Conservation (phyloP, 805 yeast species). For the Lipomyces chichibuensis region DNA sequence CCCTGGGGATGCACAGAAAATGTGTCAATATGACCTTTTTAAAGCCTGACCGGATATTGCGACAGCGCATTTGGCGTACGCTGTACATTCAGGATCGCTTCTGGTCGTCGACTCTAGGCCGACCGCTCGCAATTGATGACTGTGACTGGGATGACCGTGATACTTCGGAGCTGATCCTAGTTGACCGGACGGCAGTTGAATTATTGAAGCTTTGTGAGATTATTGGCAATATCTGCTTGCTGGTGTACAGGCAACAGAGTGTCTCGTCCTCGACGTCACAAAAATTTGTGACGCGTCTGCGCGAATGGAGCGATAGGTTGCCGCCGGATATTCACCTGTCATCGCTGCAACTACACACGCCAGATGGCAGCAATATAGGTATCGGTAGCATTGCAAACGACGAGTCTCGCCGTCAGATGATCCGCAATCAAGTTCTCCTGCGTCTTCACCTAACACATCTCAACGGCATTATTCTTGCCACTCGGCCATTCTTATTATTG, state of each 20-base stretch:
- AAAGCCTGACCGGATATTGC: constrained; percentile 32
- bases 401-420: constrained; percentile 36
- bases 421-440: constrained; percentile 33
- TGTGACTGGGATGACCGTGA: constrained; percentile 38
- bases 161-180: constrained; percentile 24
- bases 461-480: constrained; percentile 36
- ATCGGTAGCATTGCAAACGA: constrained; percentile 10
- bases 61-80: constrained; percentile 37
- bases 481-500: constrained; percentile 36
- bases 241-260: constrained; percentile 36
- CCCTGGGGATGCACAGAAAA: constrained; percentile 47
- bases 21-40: constrained; percentile 40
- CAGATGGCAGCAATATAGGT: constrained; percentile 9
- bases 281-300: constrained; percentile 29
- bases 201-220: constrained; percentile 34
- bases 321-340: constrained; percentile 36
- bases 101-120: constrained; percentile 36
- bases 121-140: constrained; percentile 37
- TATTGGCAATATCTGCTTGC: constrained; percentile 37
- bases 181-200: constrained; percentile 34
- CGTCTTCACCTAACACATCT: constrained; percentile 37
- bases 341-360: constrained; percentile 19
- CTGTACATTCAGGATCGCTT: constrained; percentile 36
- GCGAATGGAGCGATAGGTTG: constrained; percentile 36
- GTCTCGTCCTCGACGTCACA: constrained; percentile 36